phyloP scores from a whole-genome alignment of 129 eudicot genomes.

The Flaveria trinervia region DNA sequence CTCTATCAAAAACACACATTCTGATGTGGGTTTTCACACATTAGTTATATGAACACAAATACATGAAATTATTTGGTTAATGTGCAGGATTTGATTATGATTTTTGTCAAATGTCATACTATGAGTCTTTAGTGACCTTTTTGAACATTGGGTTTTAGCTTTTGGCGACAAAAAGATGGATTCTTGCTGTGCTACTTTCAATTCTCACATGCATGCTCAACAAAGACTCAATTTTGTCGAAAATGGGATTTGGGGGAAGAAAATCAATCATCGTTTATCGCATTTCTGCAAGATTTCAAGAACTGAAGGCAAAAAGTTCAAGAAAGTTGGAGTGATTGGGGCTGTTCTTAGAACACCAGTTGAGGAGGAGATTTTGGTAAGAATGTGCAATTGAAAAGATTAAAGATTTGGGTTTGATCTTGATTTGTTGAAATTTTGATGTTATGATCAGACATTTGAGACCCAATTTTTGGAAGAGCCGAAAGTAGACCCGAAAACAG shows the following conservation, averaged over 20 bases:
- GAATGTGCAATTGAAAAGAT: slow-evolving; percentile 6
- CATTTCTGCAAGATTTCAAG: slow-evolving; percentile 35
- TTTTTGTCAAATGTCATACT: slow-evolving; percentile 23
- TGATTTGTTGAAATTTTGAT: not conserved
- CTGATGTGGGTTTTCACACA: slow-evolving; percentile 1
- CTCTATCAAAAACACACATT: slow-evolving; percentile 15
- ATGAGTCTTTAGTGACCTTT: slow-evolving; percentile 17
- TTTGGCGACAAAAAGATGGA: slow-evolving; percentile 49
- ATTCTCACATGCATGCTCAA: slow-evolving; percentile 37
- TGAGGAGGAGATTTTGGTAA: slow-evolving; percentile 60
- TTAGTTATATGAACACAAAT: no score
- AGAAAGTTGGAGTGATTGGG: slow-evolving; percentile 50
- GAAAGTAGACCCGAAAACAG: slow-evolving; percentile 72
- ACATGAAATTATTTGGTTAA: not conserved
- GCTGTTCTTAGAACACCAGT: slow-evolving; percentile 74
- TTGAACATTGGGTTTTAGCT: slow-evolving; percentile 26
- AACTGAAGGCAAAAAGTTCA: slow-evolving; percentile 33
- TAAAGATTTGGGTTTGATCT: slow-evolving; percentile 12
- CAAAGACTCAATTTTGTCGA: slow-evolving; percentile 21
- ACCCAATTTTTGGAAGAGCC: slow-evolving; percentile 44
- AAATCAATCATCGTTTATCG: slow-evolving; percentile 31
- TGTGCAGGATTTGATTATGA: slow-evolving; percentile 21
- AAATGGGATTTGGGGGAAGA: slow-evolving; percentile 59
- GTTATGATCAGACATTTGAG: slow-evolving; percentile 56
- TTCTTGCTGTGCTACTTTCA: slow-evolving; percentile 51